Evolutionary conservation across 2,329 filamentous ascomycete genomes (phyloP).

Genomic region (Aspergillus sp.): DNA sequence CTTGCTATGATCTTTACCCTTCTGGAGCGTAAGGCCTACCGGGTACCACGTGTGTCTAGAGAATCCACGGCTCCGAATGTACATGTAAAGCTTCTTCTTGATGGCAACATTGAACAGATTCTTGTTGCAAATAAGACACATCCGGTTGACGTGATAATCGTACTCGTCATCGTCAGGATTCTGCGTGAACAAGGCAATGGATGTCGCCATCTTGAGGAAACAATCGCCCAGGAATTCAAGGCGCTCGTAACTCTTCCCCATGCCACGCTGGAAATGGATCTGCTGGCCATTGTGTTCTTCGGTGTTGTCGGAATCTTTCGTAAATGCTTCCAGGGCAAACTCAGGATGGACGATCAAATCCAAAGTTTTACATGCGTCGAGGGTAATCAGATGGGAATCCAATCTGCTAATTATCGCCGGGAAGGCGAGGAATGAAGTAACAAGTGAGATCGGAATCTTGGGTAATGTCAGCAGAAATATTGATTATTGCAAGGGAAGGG

Average conservation of each 20-base stretch:
- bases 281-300: constrained; percentile 63
- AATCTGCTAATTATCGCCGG: constrained; percentile 79
- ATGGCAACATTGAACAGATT: constrained; percentile 76
- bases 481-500: neutral
- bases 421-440: constrained; percentile 66
- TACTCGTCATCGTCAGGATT: constrained; percentile 75
- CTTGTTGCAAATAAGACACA: constrained; percentile 84
- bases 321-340: constrained; percentile 79
- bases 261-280: constrained; percentile 70
- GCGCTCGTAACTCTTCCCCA: constrained; percentile 92
- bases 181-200: constrained; percentile 73
- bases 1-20: constrained; percentile 59
- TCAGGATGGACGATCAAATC: constrained; percentile 58
- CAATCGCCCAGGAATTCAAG: constrained; percentile 90
- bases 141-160: constrained; percentile 81
- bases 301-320: constrained; percentile 82
- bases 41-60: constrained; percentile 84
- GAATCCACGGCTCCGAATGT: constrained; percentile 76
- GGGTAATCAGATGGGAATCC: constrained; percentile 71
- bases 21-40: constrained; percentile 62
- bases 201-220: constrained; percentile 93
- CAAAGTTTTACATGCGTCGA: constrained; percentile 65
- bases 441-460: constrained; percentile 63
- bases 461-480: constrained; percentile 10
- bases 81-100: constrained; percentile 60